Base-by-base conservation (phyloP, 1,284 basidiomycete species). In the Cryptococcus hybrid region DNA sequence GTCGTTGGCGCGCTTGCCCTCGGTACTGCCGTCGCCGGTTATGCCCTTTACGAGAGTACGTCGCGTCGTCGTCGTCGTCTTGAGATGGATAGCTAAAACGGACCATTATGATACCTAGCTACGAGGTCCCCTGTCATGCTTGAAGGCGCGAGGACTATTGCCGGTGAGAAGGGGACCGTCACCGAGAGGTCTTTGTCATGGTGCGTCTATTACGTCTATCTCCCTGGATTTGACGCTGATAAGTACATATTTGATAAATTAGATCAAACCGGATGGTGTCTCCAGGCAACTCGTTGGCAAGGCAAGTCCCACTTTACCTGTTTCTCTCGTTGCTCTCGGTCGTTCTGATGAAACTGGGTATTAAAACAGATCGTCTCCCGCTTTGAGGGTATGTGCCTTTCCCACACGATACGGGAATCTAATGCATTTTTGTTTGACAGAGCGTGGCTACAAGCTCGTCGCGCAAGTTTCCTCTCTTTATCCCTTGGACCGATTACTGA, bases 161-260 rank as follows among this genome's bases (percentile, higher is more conserved):
- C 79, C n/a, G 79, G 79, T 45, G 77, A 78, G 66, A 74, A 78
- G 65, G 73, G 75, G 35, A 80, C 78, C 40, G 67, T 66, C 44
- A 65, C 71, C 39, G 79, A 80, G 69, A 68, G 76, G 55, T 78
- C 77, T 52, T 79, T 64, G 69, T 80, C 68, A 80, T 80, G 79
- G 77, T 78, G 34, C 35, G 34, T 11, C 6, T 55, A 5, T 53
- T 12, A 30, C 5, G 13, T 15, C 15, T 38, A 11, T 7, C 40
- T 4, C 30, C 46, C 30, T 3, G 3, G 30, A 30, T 30, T 30
- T 3, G 30, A 30, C 30, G 30, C 30, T 30, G 51, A 53, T 43
- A 7, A 34, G 9, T 35, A 13, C 18, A n/a, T 30, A 34, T 4
- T 47, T 69, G 69, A 74, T 74, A 69, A 73, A 76, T 4, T 47